Evolutionary conservation across 2,329 filamentous ascomycete species (phyloP).

Genomic region (Neofusicoccum cordaticola): DNA sequence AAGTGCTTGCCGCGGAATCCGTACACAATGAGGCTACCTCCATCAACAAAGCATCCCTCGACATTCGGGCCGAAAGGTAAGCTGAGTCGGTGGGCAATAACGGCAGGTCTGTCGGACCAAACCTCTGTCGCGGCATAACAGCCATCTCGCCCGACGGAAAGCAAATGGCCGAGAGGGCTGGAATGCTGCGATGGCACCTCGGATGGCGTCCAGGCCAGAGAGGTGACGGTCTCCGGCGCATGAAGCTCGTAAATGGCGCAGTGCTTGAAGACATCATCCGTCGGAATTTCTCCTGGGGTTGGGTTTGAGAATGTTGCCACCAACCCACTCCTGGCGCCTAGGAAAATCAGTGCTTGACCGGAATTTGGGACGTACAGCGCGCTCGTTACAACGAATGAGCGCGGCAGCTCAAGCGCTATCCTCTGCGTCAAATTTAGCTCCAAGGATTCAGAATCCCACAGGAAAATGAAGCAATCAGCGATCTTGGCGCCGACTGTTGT

Average conservation of each 20-base stretch:
- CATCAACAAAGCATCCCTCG: slow-evolving; percentile 65
- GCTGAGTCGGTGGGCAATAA: slow-evolving; percentile 63
- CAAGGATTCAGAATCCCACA: not conserved
- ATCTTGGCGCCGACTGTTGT: slow-evolving; percentile 36
- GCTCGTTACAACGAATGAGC: slow-evolving; percentile 53
- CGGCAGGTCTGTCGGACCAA: slow-evolving; percentile 23
- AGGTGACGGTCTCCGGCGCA: slow-evolving; percentile 65
- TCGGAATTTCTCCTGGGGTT: not conserved
- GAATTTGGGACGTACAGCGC: not conserved
- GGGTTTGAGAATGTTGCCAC: slow-evolving; percentile 2
- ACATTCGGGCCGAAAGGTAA: slow-evolving; percentile 74
- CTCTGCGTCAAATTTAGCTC: not conserved
- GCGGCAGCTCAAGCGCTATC: slow-evolving; percentile 27
- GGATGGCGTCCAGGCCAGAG: slow-evolving; percentile 45
- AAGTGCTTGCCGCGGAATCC: slow-evolving; percentile 81
- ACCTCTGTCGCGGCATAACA: slow-evolving; percentile 63
- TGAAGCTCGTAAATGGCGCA: slow-evolving; percentile 37
- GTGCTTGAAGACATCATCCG: not conserved
- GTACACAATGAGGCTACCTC: slow-evolving; percentile 64
- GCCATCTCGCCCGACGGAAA: slow-evolving; percentile 76
- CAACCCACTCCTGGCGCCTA: slow-evolving; percentile 4
- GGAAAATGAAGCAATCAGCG: slow-evolving; percentile 27
- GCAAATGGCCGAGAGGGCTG: slow-evolving; percentile 46
- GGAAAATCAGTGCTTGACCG: not conserved
- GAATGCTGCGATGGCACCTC: slow-evolving; percentile 15